Conservation (phyloP, 352 stramenopile species). For the Pythium folliculosum region DNA sequence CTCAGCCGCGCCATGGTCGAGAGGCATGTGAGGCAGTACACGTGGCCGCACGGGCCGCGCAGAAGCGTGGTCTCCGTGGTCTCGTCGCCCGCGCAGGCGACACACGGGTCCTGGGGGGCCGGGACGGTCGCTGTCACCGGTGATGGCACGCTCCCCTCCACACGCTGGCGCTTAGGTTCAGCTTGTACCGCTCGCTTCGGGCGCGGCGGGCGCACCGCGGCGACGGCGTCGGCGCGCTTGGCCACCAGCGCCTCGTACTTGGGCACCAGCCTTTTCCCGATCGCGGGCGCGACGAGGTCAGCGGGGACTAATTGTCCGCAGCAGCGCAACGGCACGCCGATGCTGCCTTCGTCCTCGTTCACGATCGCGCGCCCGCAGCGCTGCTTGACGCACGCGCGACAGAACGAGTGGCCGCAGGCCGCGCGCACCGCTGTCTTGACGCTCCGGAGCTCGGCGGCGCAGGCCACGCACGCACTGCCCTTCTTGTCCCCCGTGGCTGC, state of each 20-base stretch:
- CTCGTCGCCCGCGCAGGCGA: slow-evolving; percentile 26
- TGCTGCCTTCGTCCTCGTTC: slow-evolving; percentile 28
- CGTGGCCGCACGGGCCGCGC: slow-evolving; percentile 35
- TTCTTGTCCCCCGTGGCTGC: not conserved
- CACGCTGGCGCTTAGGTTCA: not conserved
- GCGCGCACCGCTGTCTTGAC: not conserved
- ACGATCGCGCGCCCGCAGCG: slow-evolving; percentile 28
- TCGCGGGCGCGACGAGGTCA: slow-evolving; percentile 26
- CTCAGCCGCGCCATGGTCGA: slow-evolving; percentile 36
- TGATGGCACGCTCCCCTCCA: not conserved
- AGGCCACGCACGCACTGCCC: not conserved
- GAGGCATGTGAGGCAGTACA: slow-evolving; percentile 44
- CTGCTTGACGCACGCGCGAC: slow-evolving; percentile 34
- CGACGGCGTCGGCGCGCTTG: slow-evolving; percentile 17
- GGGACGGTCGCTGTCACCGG: not conserved
- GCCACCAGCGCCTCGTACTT: slow-evolving; percentile 40
- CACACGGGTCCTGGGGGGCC: slow-evolving; percentile 7
- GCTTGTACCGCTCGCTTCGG: not conserved
- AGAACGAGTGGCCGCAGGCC: slow-evolving; percentile 33
- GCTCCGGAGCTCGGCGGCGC: not conserved
- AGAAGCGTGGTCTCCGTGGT: slow-evolving; percentile 5
- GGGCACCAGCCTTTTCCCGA: slow-evolving; percentile 23
- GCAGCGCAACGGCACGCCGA: slow-evolving; percentile 34
- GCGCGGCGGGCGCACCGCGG: not conserved
- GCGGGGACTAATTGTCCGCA: slow-evolving; percentile 36